These are phyloP conservation scores for Coemansia sp. DNA, from an alignment of 192 early-diverging fungal genomes.

Conservation along the genomic window DNA sequence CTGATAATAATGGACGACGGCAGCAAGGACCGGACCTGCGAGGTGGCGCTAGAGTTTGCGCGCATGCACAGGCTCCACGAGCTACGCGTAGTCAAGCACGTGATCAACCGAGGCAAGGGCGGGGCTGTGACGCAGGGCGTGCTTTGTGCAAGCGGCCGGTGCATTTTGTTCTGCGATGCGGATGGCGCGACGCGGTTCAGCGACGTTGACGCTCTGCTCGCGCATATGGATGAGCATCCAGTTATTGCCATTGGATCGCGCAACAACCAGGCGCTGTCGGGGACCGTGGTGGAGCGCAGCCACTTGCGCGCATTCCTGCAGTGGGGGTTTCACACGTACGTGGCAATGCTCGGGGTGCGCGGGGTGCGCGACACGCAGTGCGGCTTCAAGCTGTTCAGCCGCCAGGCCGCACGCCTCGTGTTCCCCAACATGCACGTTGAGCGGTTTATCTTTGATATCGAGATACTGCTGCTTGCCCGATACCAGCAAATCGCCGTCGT, in stretches of 20 bases:
- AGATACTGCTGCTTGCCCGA: conserved; percentile 84
- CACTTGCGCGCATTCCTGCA: conserved; percentile 93
- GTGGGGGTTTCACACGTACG: conserved; percentile 90
- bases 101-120: conserved; percentile 91
- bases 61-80: conserved; percentile 59
- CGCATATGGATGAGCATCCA: conserved; percentile 38
- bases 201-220: conserved; percentile 73
- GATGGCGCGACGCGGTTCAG: conserved; percentile 94
- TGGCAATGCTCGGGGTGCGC: conserved; percentile 85
- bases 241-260: conserved; percentile 88
- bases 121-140: conserved; percentile 96
- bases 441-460: conserved; percentile 98
- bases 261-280: conserved; percentile 79
- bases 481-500: conserved; percentile 72
- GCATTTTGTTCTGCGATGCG: conserved; percentile 91
- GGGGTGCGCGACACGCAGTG: conserved; percentile 96
- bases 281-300: conserved; percentile 72
- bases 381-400: conserved; percentile 95
- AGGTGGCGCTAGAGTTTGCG: conserved; percentile 71
- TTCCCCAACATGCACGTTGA: conserved; percentile 94
- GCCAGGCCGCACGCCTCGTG: conserved; percentile 72
- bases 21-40: conserved; percentile 74
- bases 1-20: conserved; percentile 95
- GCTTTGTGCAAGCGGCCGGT: conserved; percentile 72
- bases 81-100: conserved; percentile 74